Conservation (phyloP, 2,329 filamentous ascomycete genomes). For the Colletotrichum tabaci region DNA sequence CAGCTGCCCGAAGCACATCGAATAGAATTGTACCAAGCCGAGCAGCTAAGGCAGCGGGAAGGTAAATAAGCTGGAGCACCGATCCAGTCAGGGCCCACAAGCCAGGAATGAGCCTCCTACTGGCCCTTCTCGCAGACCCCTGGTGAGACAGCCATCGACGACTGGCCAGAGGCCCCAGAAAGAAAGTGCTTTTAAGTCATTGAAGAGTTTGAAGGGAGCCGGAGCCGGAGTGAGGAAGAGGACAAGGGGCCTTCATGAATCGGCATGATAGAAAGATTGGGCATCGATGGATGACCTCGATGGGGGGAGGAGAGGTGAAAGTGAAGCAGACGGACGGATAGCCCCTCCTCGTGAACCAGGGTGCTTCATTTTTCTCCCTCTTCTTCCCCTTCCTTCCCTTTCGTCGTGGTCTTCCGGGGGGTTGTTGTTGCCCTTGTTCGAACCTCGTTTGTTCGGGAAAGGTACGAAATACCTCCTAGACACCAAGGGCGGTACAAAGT, state of each 20-base stretch:
- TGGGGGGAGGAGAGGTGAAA: constrained; percentile 8
- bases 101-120: constrained; percentile 7
- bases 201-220: constrained; percentile 4
- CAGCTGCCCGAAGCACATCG: constrained; percentile 9
- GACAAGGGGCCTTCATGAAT: constrained; percentile 44
- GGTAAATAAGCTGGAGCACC: constrained; percentile 28
- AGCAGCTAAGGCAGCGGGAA: constrained; percentile 20
- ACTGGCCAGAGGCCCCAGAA: not conserved
- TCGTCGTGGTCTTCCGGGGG: constrained; percentile 4
- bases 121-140: not conserved
- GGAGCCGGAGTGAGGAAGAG: constrained; percentile 34
- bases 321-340: constrained; percentile 17
- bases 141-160: not conserved
- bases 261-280: constrained; percentile 49
- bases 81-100: constrained; percentile 5
- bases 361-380: not conserved
- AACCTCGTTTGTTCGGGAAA: constrained; percentile 28
- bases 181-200: not conserved
- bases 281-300: constrained; percentile 42
- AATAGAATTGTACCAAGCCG: constrained; percentile 17
- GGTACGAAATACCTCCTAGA: constrained; percentile 11
- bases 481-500: constrained; percentile 21
- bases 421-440: constrained; percentile 25
- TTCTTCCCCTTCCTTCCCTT: not conserved
- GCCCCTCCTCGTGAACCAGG: constrained; percentile 35